Evolutionary conservation across 169 alveolate genomes (phyloP), one percentile per base, ranked within the genome.

Genomic region (Condylostoma magnum): DNA sequence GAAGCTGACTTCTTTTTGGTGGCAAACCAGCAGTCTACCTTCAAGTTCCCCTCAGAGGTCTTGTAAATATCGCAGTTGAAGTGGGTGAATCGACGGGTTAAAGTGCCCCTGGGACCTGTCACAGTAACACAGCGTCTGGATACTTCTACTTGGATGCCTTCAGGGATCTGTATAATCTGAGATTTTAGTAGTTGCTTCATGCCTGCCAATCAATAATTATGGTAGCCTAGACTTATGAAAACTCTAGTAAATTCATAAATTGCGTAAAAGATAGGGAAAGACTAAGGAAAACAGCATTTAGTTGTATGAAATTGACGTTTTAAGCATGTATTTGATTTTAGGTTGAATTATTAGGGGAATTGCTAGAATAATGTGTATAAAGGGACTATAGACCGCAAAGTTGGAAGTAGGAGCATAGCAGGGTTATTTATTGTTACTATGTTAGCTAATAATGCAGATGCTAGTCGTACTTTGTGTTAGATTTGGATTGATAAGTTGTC

Each of bases 71-170:
- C 99, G 31, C 97, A 80, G 41, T 99, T 99, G 69, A 97, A 79
- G 90, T 98, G 99, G 67, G 95, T 93, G 89, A 98, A 97, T 77
- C 92, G 87, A 75, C 98, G 95, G 57, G 90, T 90, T 77, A 98
- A 87, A 41, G 91, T 94, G 54, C 99, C 99, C 68, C 91, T 86
- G 76, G 98, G 98, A 63, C 99, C 99, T 84, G 90, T 89, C 55
- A 98, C 99, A 28, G 97, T 95, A 41, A 98, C 98, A 69, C 83
- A 91, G 81, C 99, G 91, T 36, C 99, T 83, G 78, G 93, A 95
- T 73, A 91, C 95, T 41, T 92, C 81, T 34, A 98, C 98, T 28
- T 91, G 85, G 68, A 97, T 99, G 79, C 68, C 73, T 10, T 68
- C 82, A 22, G 83, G 84, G 28, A 83, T 57, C 15, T 46, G 34